A percentile compares a stretch with the other conserved stretches of the same genome.
Evolutionary conservation across 2,329 filamentous ascomycete species (phyloP).

Genomic region (Fusarium ambrosium): DNA sequence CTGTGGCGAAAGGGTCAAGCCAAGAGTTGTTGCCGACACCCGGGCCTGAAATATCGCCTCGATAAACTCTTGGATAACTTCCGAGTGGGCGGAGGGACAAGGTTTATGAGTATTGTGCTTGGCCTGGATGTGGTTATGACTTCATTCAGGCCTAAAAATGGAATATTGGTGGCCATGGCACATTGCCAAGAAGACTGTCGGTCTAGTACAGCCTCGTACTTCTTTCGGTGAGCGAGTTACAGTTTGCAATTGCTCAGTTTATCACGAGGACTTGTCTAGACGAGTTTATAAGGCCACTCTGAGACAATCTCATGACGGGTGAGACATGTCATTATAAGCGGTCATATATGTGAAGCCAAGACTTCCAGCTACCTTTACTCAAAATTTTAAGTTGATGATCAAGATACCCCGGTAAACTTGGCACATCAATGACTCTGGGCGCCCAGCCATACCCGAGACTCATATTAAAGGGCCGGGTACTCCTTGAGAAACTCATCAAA

Average conservation of each 20-base stretch:
- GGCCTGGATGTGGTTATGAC: neutral
- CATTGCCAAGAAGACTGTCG: neutral
- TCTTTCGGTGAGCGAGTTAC: neutral
- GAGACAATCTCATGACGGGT: neutral
- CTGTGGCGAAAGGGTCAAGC: neutral
- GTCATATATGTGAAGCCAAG: neutral
- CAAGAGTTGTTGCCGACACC: neutral
- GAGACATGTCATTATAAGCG: neutral
- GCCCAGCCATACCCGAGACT: neutral
- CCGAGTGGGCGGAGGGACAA: neutral
- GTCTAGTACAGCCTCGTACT: neutral
- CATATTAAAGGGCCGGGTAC: neutral
- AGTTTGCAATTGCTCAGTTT: neutral
- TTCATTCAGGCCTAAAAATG: neutral
- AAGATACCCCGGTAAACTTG: neutral
- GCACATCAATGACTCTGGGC: neutral
- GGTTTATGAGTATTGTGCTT: neutral
- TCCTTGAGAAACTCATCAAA: neutral
- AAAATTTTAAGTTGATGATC: neutral
- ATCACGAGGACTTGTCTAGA: neutral
- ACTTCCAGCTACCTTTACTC: neutral
- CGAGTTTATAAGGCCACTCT: neutral
- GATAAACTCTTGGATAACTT: neutral
- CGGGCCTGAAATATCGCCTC: neutral
- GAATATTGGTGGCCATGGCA: neutral